Base-by-base conservation (phyloP, 345 rosid species). In the Gossypium longicalyx region DNA sequence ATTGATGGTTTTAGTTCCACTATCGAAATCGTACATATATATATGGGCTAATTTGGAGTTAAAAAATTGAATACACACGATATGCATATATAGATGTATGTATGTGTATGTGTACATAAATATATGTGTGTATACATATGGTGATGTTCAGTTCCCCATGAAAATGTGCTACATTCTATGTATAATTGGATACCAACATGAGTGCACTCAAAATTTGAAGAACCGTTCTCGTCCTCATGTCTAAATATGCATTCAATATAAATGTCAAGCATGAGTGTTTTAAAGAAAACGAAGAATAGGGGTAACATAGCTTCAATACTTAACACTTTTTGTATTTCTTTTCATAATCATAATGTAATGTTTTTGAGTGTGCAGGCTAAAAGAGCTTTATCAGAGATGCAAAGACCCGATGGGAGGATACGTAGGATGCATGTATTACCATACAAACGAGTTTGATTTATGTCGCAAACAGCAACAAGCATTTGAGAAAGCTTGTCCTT, bases 381-480 rank as follows among this genome's bases (percentile, higher is more conserved):
- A 87, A 76, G 98, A 93, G 86, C 94, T 96, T 72, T 97, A 93
- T 78, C 93, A 91, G 73, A 89, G 76, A 71, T 93, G 99, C 89
- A 91, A 91, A 17, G 89, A 85, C 57, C 92, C 90, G 75, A 93
- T 93, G 99, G 99, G 93, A 77, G 92, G 74, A 9, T 91, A 93
- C 29, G 99, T 85, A 12, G 93, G 97, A 53, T 96, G 99, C 82
- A 87, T 96, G 99, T 95, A 91, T 83, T 95, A 95, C 87, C 80
- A 85, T 76, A 93, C 99, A 0, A 95, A 93, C 60, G 99, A 95
- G 83, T 95, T 95, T 63, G 98, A 95, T 76, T 82, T 90, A 78
- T 93, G 99, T 74, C 93, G 99, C 89, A 88, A 91, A 82, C 97
- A 96, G 90, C 99, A 96, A 72, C 83, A 90, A 78, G 92, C 87